A percentile compares a stretch with the other conserved stretches of the same genome.
Evolutionary conservation across 2,329 filamentous ascomycete genomes (phyloP).

Genomic region (Cladorrhinum sp.): DNA sequence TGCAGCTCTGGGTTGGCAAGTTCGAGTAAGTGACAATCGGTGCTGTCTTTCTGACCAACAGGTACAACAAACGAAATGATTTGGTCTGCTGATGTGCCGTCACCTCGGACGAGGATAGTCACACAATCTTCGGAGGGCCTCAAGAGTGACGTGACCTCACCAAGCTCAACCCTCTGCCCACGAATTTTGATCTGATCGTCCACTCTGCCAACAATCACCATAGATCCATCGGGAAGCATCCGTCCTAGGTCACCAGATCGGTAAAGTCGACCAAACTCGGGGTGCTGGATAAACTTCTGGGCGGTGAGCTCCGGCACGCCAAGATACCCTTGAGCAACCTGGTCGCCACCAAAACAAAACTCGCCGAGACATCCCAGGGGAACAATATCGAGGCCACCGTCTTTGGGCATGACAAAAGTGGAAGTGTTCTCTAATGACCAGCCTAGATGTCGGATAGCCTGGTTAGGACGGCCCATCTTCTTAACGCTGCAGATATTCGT

Average conservation of each 20-base stretch:
- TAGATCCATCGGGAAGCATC: constrained; percentile 71
- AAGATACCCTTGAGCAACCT: constrained; percentile 74
- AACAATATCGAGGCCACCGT: constrained; percentile 46
- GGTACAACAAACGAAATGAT: constrained; percentile 70
- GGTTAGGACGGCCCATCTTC: constrained; percentile 48
- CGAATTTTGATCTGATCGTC: constrained; percentile 82
- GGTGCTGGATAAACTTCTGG: constrained; percentile 67
- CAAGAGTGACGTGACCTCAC: constrained; percentile 67
- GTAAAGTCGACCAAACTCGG: constrained; percentile 69
- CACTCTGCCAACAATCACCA: constrained; percentile 69
- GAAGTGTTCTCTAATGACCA: constrained; percentile 73
- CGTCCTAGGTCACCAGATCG: constrained; percentile 79
- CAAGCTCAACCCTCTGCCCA: constrained; percentile 75
- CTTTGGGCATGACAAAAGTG: constrained; percentile 56
- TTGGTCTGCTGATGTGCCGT: constrained; percentile 42
- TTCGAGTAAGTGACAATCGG: constrained; percentile 38
- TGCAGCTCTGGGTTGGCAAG: constrained; percentile 31
- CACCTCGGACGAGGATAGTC: constrained; percentile 50
- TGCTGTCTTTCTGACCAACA: not conserved
- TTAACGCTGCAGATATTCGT: constrained; percentile 84
- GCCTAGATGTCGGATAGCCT: constrained; percentile 74
- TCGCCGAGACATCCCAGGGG: constrained; percentile 75
- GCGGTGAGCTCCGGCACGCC: constrained; percentile 60
- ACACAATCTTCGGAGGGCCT: constrained; percentile 58
- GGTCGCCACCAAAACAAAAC: constrained; percentile 81